These are phyloP conservation scores for Boletellus dicymbophilus DNA, from an alignment of 1,284 basidiomycete genomes.

Conservation along the genomic window DNA sequence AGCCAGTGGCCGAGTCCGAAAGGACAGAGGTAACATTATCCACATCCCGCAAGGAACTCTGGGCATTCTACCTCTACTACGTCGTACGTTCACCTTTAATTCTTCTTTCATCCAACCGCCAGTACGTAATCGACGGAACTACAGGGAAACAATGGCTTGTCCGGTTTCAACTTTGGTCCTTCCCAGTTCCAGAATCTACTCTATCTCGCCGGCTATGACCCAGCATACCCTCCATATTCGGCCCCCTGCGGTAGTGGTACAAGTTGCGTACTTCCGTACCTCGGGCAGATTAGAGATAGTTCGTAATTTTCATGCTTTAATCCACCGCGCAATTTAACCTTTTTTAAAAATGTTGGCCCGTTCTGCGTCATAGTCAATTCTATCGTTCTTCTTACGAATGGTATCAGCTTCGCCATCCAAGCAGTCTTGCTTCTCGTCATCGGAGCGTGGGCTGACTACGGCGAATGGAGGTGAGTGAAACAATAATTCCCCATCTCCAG, in stretches of 20 bases:
- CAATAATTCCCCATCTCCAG: too few relatives aligned
- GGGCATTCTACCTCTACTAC: conserved; percentile 75
- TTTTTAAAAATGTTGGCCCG: background rate
- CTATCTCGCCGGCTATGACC: conserved; percentile 71
- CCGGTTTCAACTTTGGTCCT: conserved; percentile 76
- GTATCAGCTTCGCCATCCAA: conserved; percentile 74
- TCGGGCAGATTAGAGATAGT: conserved; percentile 66
- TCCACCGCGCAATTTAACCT: too few relatives aligned
- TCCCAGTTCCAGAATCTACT: conserved; percentile 78
- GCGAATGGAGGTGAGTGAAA: conserved; percentile 77
- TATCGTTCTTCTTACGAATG: conserved; percentile 76
- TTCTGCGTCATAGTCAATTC: conserved; percentile 67
- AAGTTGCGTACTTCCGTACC: conserved; percentile 65
- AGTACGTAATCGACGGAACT: background rate
- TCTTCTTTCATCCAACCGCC: too few relatives aligned
- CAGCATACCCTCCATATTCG: conserved; percentile 54
- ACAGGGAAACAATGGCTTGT: conserved; percentile 69
- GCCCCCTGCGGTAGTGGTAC: conserved; percentile 49
- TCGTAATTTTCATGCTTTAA: too few relatives aligned
- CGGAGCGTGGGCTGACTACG: conserved; percentile 81
- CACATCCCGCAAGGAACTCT: conserved; percentile 60
- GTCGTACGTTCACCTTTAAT: conserved; percentile 48
- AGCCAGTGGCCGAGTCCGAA: background rate
- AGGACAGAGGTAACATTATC: conserved; percentile 19
- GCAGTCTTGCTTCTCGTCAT: conserved; percentile 63